Conservation (phyloP, 2,329 filamentous ascomycete species). For the Ophiostoma pallidulum region DNA sequence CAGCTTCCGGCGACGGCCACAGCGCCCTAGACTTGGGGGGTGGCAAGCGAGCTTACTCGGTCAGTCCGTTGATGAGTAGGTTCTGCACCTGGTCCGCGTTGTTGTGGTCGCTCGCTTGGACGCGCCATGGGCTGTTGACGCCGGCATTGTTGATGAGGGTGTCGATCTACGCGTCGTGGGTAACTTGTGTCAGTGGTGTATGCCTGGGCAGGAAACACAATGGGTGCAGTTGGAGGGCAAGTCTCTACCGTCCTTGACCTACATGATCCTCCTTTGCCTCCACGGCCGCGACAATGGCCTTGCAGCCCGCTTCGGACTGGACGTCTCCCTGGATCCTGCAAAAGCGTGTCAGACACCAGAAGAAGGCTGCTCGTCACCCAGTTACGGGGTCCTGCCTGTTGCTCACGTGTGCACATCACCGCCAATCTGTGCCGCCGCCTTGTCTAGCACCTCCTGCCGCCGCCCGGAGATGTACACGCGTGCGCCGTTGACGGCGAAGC, state of each 20-base stretch:
- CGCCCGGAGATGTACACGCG: slow-evolving; percentile 37
- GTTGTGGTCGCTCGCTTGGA: slow-evolving; percentile 15
- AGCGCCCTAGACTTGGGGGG: too few relatives aligned
- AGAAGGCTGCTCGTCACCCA: too few relatives aligned
- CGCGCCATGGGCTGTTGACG: slow-evolving; percentile 18
- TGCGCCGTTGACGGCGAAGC: slow-evolving; percentile 34
- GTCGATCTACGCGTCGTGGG: slow-evolving; percentile 18
- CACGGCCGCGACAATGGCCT: slow-evolving; percentile 18
- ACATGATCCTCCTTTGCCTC: slow-evolving; percentile 19
- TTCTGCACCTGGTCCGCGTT: slow-evolving; percentile 18
- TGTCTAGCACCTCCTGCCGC: slow-evolving; percentile 32
- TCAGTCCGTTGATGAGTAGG: slow-evolving; percentile 16
- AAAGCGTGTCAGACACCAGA: background rate
- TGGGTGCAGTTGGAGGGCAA: background rate
- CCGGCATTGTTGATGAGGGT: slow-evolving; percentile 23
- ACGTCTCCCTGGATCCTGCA: slow-evolving; percentile 21
- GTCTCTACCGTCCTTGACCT: background rate
- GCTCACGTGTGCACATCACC: slow-evolving; percentile 16
- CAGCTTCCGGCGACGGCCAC: too few relatives aligned
- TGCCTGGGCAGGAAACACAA: too few relatives aligned
- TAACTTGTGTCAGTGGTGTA: too few relatives aligned
- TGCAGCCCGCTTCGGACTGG: slow-evolving; percentile 19
- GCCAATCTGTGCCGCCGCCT: slow-evolving; percentile 20
- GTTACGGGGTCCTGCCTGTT: background rate
- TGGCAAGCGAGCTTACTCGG: too few relatives aligned